phyloP scores from a whole-genome alignment of 257 asterid species.

The Capsicum rhomboideum region DNA sequence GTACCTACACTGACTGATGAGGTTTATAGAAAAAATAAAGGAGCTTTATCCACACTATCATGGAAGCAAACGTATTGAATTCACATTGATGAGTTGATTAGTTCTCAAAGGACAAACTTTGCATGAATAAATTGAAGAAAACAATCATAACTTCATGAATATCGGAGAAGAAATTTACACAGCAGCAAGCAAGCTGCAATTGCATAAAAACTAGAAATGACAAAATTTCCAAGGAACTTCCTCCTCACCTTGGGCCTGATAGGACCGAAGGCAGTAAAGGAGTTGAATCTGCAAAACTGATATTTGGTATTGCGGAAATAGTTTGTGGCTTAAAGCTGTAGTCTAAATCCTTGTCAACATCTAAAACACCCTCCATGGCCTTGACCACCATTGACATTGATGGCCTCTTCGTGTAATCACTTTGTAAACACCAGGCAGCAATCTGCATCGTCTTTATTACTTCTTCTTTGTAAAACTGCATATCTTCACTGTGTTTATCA shows the following conservation, averaged over 20 bases:
- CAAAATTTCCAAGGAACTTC: not conserved
- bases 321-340: not conserved
- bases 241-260: slow-evolving; percentile 5
- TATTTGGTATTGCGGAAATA: not conserved
- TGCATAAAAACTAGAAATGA: not conserved
- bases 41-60: not conserved
- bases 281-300: not conserved
- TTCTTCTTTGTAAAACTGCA: slow-evolving; percentile 8
- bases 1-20: not conserved
- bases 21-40: not conserved
- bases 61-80: not conserved
- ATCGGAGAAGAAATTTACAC: not conserved
- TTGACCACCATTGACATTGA: slow-evolving; percentile 18
- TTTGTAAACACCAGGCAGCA: slow-evolving; percentile 5
- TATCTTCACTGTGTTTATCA: slow-evolving; percentile 12
- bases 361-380: slow-evolving; percentile 13
- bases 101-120: not conserved
- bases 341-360: slow-evolving; percentile 1
- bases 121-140: not conserved
- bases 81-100: not conserved
- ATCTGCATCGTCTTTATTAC: slow-evolving; percentile 5
- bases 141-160: not conserved
- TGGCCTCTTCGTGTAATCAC: slow-evolving; percentile 8
- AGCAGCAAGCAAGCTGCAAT: not conserved
- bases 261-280: not conserved